phyloP scores from a whole-genome alignment of 306 rosid species.

The Rosa rugosa region DNA sequence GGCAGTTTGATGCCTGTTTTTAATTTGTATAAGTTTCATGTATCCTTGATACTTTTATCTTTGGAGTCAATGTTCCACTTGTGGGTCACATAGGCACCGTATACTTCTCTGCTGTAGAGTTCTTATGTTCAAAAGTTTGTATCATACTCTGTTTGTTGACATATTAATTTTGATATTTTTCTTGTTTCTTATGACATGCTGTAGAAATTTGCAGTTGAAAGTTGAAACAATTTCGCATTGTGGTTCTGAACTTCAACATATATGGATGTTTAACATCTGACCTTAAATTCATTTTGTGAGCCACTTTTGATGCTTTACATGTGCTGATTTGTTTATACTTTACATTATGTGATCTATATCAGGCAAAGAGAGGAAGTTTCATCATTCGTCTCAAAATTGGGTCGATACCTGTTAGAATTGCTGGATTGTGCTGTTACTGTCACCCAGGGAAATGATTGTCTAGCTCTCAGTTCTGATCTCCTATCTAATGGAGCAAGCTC shows the following conservation, averaged over 20 bases:
- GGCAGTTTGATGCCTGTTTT: neutral
- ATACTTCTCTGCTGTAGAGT: neutral
- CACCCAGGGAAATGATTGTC: conserved; percentile 52
- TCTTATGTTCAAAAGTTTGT: neutral
- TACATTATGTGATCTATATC: conserved; percentile 29
- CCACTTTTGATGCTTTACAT: conserved; percentile 11
- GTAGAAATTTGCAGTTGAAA: neutral
- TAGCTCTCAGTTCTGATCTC: conserved; percentile 42
- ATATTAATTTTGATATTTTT: neutral
- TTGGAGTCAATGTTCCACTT: conserved; percentile 12
- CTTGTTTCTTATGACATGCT: neutral
- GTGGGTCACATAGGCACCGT: neutral
- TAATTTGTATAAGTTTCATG: neutral
- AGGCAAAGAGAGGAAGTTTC: conserved; percentile 58
- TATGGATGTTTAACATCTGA: neutral
- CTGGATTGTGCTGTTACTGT: conserved; percentile 50
- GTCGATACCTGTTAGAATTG: conserved; percentile 50
- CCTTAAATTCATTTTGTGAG: neutral
- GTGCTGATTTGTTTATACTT: conserved; percentile 14
- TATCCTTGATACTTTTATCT: neutral
- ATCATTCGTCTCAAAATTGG: conserved; percentile 52
- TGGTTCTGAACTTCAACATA: no score
- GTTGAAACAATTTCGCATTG: no score
- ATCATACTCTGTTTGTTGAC: neutral
- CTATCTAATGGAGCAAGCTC: conserved; percentile 41